phyloP scores from a whole-genome alignment of 495 filamentous ascomycete genomes.

The Penicillium subrubescens region DNA sequence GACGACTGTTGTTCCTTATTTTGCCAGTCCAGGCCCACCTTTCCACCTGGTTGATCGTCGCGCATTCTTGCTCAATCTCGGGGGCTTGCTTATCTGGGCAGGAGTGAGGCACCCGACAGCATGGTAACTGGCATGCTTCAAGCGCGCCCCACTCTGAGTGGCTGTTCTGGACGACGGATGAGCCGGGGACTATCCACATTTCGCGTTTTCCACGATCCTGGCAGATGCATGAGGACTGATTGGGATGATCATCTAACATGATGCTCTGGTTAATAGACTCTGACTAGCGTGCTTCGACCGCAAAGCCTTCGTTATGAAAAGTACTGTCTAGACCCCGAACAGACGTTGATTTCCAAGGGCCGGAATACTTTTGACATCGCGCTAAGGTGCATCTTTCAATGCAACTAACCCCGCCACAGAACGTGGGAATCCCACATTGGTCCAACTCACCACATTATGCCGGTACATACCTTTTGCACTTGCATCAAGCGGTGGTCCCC shows the following conservation, averaged over 20 bases:
- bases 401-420: constrained; percentile 12
- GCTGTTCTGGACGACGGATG: background rate
- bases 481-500: background rate
- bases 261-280: background rate
- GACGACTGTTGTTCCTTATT: background rate
- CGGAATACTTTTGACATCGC: background rate
- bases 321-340: background rate
- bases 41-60: background rate
- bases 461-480: constrained; percentile 9
- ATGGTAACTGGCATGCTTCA: constrained; percentile 5
- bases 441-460: background rate
- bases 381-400: background rate
- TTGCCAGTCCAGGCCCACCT: background rate
- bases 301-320: background rate
- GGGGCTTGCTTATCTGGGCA: constrained; percentile 6
- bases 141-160: constrained; percentile 5
- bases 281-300: background rate
- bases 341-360: background rate
- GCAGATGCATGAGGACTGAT: background rate
- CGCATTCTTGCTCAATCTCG: background rate
- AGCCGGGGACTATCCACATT: background rate
- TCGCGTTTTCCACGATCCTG: background rate
- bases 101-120: constrained; percentile 5
- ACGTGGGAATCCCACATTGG: constrained; percentile 13
- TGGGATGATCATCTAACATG: background rate